Evolutionary conservation across 1,284 basidiomycete species (phyloP), one percentile per base, ranked within the genome.

Genomic region (Leccinum griseonigrum): DNA sequence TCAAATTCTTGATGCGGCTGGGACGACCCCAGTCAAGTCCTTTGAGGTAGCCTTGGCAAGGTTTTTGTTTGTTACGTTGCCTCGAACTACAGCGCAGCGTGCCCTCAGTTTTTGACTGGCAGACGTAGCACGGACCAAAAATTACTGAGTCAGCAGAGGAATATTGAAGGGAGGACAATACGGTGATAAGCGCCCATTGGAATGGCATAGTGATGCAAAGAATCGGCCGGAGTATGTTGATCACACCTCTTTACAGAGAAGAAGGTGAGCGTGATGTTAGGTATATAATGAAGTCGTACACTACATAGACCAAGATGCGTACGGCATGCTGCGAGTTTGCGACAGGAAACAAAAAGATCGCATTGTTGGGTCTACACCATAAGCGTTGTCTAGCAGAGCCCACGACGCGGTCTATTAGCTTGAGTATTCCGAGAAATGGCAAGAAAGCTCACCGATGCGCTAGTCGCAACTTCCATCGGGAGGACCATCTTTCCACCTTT

Each of bases 401-500:
- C 34, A 26, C 2, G 1, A 16, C 6, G 4, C 31, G 14, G 16
- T 56, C 29, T 38, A 28, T 67, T 5, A 58, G 22, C 10, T 29
- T n/a, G 31, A 18, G n/a, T 26, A 16, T 28, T 59, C 18, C 0
- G 22, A 9, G 14, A 6, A 26, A 32, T 10, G 32, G 16, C 22
- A 43, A 43, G 32, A 28, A 40, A 57, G 55, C 68, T 58, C 56
- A 73, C 71, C 34, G 28, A 14, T 13, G 32, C 7, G 7, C 73
- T 78, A 95, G 80, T 95, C 93, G 74, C 95, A 97, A 56, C 88
- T 86, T 28, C 94, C 94, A 76, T 97, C 93, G 14, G 75, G 71
- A 52, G 93, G 92, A 1, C 95, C 95, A 72, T 95, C 92, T 78
- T 85, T 92, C 96, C 96, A 98, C 68, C 95, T 79, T 77, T 91